Conservation (phyloP, 345 rosid genomes). For the Eucalyptus dawsonii region DNA sequence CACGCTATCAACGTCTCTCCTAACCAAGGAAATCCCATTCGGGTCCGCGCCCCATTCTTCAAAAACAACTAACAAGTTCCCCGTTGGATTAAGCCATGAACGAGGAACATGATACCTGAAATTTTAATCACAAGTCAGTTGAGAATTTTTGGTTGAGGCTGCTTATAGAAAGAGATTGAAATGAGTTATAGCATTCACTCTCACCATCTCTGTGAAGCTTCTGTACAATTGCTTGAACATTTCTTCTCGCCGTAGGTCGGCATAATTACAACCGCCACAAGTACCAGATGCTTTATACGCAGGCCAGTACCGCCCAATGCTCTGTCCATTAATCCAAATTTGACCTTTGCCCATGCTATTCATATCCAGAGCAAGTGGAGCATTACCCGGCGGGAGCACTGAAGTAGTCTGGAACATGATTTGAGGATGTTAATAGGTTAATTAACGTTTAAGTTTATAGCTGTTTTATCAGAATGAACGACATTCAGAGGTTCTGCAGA, state of each 20-base stretch:
- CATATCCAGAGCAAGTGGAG: conserved; percentile 38
- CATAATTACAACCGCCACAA: conserved; percentile 39
- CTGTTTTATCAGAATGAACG: background rate
- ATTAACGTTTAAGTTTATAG: background rate
- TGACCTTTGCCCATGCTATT: conserved; percentile 50
- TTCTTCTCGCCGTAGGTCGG: conserved; percentile 65
- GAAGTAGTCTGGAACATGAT: conserved; percentile 19
- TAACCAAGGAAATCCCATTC: conserved; percentile 65
- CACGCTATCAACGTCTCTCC: conserved; percentile 72
- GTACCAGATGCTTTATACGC: conserved; percentile 28
- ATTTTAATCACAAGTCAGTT: background rate
- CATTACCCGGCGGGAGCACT: conserved; percentile 33
- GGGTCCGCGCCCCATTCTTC: conserved; percentile 99
- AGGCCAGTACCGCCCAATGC: conserved; percentile 43
- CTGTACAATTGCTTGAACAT: conserved; percentile 77
- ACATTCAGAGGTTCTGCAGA: background rate
- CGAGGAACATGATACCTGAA: conserved; percentile 87
- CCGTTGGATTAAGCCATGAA: conserved; percentile 85
- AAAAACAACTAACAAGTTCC: conserved; percentile 84
- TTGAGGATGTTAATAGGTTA: background rate
- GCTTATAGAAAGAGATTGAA: background rate
- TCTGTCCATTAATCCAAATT: conserved; percentile 41
- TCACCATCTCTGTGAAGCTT: conserved; percentile 94
- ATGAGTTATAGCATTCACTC: background rate
- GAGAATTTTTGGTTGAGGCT: background rate